phyloP scores from a whole-genome alignment of 148 eudicot species.

The Vaccinium macrocarpon region DNA sequence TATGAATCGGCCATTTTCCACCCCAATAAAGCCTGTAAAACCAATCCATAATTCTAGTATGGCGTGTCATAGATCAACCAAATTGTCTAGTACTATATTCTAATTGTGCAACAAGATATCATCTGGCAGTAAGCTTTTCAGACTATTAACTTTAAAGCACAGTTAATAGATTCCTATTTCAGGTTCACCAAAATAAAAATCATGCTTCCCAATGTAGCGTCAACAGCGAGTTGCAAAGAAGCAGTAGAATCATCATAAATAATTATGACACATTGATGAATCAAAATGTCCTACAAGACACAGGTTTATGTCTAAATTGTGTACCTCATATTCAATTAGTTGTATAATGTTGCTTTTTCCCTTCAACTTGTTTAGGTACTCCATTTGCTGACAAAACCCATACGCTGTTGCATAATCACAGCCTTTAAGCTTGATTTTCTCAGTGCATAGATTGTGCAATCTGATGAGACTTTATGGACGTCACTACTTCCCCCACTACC shows the following conservation, averaged over 20 bases:
- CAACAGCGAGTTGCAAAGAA: neutral
- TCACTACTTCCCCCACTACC: constrained; percentile 99
- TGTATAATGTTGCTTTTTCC: constrained; percentile 90
- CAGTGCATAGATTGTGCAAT: constrained; percentile 86
- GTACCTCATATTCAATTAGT: constrained; percentile 95
- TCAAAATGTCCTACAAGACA: neutral
- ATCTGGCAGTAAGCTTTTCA: neutral
- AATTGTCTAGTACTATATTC: neutral
- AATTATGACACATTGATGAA: neutral
- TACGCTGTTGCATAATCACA: constrained; percentile 92
- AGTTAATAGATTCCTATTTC: neutral
- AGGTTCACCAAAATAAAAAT: neutral
- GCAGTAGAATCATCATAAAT: neutral
- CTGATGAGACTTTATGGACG: constrained; percentile 94
- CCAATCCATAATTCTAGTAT: neutral
- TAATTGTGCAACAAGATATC: neutral
- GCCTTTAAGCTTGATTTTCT: constrained; percentile 93
- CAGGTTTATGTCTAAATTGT: neutral
- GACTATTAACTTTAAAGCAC: neutral
- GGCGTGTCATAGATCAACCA: neutral
- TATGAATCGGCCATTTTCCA: neutral
- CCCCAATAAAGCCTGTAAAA: neutral
- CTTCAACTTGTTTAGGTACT: constrained; percentile 75
- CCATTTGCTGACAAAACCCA: constrained; percentile 96
- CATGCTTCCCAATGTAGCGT: neutral